A percentile compares a stretch with the other conserved stretches of the same genome.
Conservation (phyloP, 371 early-diverging fungal species). For the Mortierella sp. region DNA sequence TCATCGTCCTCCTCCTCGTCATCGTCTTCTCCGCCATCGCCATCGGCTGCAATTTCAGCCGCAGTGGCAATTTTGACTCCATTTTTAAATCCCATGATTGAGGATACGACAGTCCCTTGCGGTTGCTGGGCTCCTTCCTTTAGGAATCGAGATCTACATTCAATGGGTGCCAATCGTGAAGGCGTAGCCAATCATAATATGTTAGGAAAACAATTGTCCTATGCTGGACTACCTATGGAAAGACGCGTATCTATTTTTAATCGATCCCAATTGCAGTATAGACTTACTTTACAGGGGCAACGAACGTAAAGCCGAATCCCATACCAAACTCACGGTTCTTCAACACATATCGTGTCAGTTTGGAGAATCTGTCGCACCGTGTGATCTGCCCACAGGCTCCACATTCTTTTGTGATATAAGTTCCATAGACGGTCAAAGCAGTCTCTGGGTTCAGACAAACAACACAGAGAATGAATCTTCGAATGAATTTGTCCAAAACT, state of each 20-base stretch:
- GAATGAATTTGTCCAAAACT: conserved; percentile 48
- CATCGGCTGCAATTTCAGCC: conserved; percentile 31
- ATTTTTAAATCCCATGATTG: conserved; percentile 34
- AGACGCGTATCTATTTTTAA: not conserved
- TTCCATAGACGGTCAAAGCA: conserved; percentile 35
- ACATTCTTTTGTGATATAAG: conserved; percentile 50
- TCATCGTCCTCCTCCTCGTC: conserved; percentile 45
- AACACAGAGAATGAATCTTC: conserved; percentile 45
- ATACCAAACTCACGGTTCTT: conserved; percentile 39
- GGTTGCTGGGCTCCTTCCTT: conserved; percentile 31
- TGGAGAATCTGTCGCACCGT: conserved; percentile 43
- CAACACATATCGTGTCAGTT: conserved; percentile 40
- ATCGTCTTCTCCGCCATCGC: not conserved
- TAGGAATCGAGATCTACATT: conserved; percentile 45
- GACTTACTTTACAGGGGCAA: conserved; percentile 37
- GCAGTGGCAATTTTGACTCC: conserved; percentile 43
- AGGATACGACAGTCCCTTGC: conserved; percentile 28
- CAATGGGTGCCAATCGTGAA: too few species aligned
- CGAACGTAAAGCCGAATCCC: conserved; percentile 26
- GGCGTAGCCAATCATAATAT: too few species aligned
- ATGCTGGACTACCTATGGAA: too few species aligned
- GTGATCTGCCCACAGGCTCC: conserved; percentile 51
- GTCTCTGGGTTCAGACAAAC: conserved; percentile 52
- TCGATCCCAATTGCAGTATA: too few species aligned
- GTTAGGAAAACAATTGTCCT: too few species aligned